Evolutionary conservation across 345 rosid species (phyloP).

Genomic region (Salix udensis): DNA sequence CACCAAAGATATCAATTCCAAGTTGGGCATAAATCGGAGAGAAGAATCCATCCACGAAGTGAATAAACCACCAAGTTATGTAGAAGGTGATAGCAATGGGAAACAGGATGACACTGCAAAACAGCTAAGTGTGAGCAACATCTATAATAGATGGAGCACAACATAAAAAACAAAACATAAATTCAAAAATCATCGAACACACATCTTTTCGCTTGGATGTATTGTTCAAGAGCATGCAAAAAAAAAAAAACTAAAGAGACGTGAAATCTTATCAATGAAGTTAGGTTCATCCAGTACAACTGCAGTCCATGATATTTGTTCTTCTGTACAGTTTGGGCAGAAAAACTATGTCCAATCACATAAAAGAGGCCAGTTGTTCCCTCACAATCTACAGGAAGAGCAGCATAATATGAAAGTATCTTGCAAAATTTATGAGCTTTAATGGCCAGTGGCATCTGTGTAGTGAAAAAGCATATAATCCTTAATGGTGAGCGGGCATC

Average conservation of each 20-base stretch:
- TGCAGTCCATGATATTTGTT: neutral
- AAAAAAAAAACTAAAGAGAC: neutral
- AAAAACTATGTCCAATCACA: neutral
- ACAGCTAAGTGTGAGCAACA: constrained; percentile 23
- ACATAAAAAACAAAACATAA: neutral
- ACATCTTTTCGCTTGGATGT: neutral
- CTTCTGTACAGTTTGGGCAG: neutral
- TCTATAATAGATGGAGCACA: constrained; percentile 4
- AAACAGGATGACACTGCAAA: constrained; percentile 88
- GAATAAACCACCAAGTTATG: constrained; percentile 99
- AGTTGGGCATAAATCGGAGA: constrained; percentile 92
- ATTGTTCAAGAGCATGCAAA: neutral
- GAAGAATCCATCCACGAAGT: constrained; percentile 96
- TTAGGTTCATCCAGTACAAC: neutral
- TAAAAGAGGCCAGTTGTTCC: neutral
- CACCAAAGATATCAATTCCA: constrained; percentile 88
- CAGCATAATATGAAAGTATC: neutral
- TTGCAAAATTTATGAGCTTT: no score
- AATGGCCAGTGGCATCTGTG: no score
- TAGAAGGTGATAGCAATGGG: constrained; percentile 96
- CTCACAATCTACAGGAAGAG: neutral
- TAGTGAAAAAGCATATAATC: no score
- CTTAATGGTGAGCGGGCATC: neutral
- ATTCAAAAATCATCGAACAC: neutral
- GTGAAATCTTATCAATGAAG: neutral